Percentiles rank a stretch among this genome's conserved stretches.
These are phyloP conservation scores for Lentinula lateritia DNA, from an alignment of 768 basidiomycete genomes.

Conservation along the genomic window DNA sequence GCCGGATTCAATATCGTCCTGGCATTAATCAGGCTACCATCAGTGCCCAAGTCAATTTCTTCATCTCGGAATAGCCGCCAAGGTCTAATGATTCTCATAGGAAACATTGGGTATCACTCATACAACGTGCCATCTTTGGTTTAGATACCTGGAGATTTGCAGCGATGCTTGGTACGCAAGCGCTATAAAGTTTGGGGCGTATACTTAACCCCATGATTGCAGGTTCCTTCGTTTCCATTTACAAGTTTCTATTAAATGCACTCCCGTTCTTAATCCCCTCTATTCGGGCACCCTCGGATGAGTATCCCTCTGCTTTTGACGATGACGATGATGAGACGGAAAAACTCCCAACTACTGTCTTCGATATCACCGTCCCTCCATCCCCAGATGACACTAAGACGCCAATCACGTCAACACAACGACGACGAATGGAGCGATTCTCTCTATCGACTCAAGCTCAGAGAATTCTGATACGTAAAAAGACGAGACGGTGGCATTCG, in stretches of 20 bases:
- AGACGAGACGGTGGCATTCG: constrained; percentile 73
- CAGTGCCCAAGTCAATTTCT: constrained; percentile 52
- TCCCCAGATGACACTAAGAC: background rate
- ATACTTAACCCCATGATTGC: background rate
- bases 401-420: constrained; percentile 5
- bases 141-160: constrained; percentile 79
- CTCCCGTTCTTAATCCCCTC: constrained; percentile 66
- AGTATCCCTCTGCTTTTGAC: constrained; percentile 19
- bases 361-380: constrained; percentile 4
- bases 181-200: background rate
- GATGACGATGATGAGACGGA: constrained; percentile 24
- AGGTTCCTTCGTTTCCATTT: constrained; percentile 75
- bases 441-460: constrained; percentile 63
- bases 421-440: constrained; percentile 39
- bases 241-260: constrained; percentile 75
- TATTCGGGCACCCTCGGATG: constrained; percentile 22
- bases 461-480: constrained; percentile 56
- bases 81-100: constrained; percentile 27
- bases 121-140: constrained; percentile 83
- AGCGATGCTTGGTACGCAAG: constrained; percentile 70
- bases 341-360: background rate
- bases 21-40: constrained; percentile 66
- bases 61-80: background rate
- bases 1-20: constrained; percentile 80
- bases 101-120: constrained; percentile 54